Base-by-base conservation (phyloP, 768 basidiomycete species). In the Imleria badia region DNA sequence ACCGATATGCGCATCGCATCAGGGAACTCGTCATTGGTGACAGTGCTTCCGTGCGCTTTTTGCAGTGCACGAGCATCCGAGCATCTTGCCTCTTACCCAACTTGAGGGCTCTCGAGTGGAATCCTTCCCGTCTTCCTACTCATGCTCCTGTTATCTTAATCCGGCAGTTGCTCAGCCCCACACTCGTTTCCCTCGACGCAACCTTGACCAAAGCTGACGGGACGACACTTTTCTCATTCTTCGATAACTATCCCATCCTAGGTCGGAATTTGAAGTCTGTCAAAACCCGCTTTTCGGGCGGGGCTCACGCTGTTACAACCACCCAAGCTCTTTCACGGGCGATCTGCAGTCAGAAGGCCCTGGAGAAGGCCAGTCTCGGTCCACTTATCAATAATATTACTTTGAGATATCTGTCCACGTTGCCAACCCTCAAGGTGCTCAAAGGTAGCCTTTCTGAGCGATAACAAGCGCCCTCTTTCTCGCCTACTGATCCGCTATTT, bases 131-230 rank as follows among this genome's bases (percentile, higher is more conserved):
- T 23, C 6, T 1, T 9, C 19, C 33, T 19, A 7, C 13, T 8
- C 10, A 36, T 15, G 29, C 41, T 7, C 51, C 53, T 5, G 42
- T 48, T 13, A 29, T 45, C 35, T 43, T 45, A 40, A 52, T 62
- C 20, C 56, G 47, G 26, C 53, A 17, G 17, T 38, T 62, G 42
- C 60, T 62, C 41, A 43, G 36, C 36, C 56, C 60, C 20, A 33
- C 53, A 1, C 60, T 62, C 19, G 39, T 55, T 34, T 46, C 45
- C 2, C 49, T 62, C 9, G 1, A 23, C 0, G 60, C 19, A 3
- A 45, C 11, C 6, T 33, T 61, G 20, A 2, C 10, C 15, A 55
- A 58, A 30, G 42, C 7, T 10, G 60, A 62, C n/a, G 44, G 31
- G 13, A 31, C 26, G 7, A 50, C 44, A 30, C 9, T 58, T 1